phyloP scores from a whole-genome alignment of 768 basidiomycete genomes.

The Tricholoma bakamatsutake region DNA sequence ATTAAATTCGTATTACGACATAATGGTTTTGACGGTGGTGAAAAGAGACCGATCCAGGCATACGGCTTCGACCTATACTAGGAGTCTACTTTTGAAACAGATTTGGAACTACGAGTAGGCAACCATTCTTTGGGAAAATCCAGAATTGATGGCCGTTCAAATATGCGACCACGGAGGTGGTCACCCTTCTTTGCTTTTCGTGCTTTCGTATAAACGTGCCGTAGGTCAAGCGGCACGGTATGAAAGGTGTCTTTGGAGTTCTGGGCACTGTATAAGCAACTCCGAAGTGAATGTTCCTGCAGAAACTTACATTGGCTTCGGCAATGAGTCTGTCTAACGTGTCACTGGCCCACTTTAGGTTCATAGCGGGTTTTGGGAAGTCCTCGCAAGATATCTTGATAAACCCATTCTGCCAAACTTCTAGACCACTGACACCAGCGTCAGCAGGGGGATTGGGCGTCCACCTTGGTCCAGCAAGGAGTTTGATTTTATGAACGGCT shows the following conservation, averaged over 20 bases:
- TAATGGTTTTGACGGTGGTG: background rate
- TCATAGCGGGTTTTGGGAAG: slow-evolving; percentile 78
- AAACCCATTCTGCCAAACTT: slow-evolving; percentile 63
- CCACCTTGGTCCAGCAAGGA: slow-evolving; percentile 89
- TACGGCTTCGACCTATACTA: slow-evolving; percentile 1
- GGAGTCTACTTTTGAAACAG: background rate
- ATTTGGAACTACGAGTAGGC: slow-evolving; percentile 24
- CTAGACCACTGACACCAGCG: slow-evolving; percentile 49
- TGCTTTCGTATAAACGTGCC: slow-evolving; percentile 70
- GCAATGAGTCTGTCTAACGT: slow-evolving; percentile 68
- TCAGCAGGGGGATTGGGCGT: slow-evolving; percentile 66
- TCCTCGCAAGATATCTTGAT: slow-evolving; percentile 90
- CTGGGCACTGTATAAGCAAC: slow-evolving; percentile 22
- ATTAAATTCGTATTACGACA: no score
- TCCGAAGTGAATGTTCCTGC: slow-evolving; percentile 2
- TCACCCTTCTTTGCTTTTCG: slow-evolving; percentile 72
- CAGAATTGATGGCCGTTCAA: slow-evolving; percentile 55
- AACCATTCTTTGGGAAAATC: slow-evolving; percentile 91
- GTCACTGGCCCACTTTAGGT: slow-evolving; percentile 93
- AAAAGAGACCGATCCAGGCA: background rate
- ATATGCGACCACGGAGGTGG: slow-evolving; percentile 48
- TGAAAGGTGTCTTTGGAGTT: slow-evolving; percentile 40
- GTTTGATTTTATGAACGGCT: slow-evolving; percentile 78
- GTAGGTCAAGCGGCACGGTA: slow-evolving; percentile 73
- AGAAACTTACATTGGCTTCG: slow-evolving; percentile 76